Conservation (phyloP, 306 rosid genomes). For the Pyrus pyrifolia region DNA sequence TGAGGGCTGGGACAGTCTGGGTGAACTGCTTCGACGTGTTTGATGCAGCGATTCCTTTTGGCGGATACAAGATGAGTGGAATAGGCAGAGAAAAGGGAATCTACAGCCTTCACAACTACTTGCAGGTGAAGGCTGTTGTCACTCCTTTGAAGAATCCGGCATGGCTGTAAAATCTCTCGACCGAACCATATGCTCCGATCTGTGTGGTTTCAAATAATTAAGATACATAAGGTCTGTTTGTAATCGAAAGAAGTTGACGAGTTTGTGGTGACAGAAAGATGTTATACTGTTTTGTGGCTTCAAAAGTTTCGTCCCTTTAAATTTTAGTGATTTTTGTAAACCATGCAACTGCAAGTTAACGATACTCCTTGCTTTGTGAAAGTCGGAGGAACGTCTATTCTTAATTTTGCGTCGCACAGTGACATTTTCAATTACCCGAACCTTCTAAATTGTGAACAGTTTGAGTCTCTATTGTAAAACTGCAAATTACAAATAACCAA, state of each 20-base stretch:
- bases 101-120: slow-evolving; percentile 72
- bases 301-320: background rate
- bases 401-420: too few species aligned
- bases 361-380: too few species aligned
- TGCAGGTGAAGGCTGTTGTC: slow-evolving; percentile 86
- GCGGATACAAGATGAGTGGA: slow-evolving; percentile 96
- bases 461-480: background rate
- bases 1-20: slow-evolving; percentile 81
- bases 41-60: slow-evolving; percentile 94
- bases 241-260: background rate
- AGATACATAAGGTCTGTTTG: background rate
- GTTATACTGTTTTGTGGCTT: background rate
- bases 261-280: background rate
- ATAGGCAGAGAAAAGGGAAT: slow-evolving; percentile 82
- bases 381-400: too few species aligned
- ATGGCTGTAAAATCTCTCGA: slow-evolving; percentile 45
- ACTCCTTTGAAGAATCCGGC: slow-evolving; percentile 68
- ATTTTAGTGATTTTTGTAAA: background rate
- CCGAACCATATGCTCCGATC: background rate
- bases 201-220: slow-evolving; percentile 4
- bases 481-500: background rate
- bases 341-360: accelerated
- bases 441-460: background rate
- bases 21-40: slow-evolving; percentile 85
- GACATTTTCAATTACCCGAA: too few species aligned